These are phyloP conservation scores for Pythium brassicae DNA, from an alignment of 352 stramenopile genomes.

Conservation along the genomic window DNA sequence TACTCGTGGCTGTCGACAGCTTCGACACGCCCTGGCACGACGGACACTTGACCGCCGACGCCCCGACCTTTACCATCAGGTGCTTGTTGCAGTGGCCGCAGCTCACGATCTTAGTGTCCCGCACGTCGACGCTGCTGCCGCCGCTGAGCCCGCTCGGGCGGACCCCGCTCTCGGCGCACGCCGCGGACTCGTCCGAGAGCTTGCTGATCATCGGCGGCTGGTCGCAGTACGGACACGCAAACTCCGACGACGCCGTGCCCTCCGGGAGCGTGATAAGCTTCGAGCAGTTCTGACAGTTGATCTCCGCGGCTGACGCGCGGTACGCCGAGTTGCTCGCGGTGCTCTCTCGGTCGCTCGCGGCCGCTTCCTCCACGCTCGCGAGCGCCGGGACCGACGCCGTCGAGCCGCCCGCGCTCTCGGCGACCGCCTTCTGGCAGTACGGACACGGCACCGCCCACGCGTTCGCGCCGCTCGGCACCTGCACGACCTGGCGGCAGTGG, in stretches of 20 bases:
- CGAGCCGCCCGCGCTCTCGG: constrained; percentile 24
- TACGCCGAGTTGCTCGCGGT: background rate
- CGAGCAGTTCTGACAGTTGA: constrained; percentile 58
- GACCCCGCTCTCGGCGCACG: background rate
- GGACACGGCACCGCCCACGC: constrained; percentile 30
- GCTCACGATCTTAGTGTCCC: constrained; percentile 81
- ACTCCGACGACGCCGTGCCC: constrained; percentile 37
- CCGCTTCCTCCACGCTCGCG: constrained; percentile 23
- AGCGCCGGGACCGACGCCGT: constrained; percentile 24
- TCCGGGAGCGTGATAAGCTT: constrained; percentile 44
- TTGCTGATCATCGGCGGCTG: constrained; percentile 49
- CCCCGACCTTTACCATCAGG: constrained; percentile 74
- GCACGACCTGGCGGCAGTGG: constrained; percentile 52
- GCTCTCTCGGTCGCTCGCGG: background rate
- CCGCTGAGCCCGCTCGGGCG: background rate
- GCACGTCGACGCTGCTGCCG: constrained; percentile 28
- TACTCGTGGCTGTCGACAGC: constrained; percentile 79
- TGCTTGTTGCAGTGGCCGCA: constrained; percentile 84
- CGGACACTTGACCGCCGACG: constrained; percentile 77
- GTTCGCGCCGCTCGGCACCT: constrained; percentile 26
- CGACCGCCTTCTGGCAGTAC: constrained; percentile 40
- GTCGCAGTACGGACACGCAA: constrained; percentile 65
- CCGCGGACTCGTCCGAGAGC: constrained; percentile 10
- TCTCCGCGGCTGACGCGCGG: constrained; percentile 12
- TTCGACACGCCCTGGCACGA: constrained; percentile 79